phyloP scores from a whole-genome alignment of 805 yeast genomes.

The Clavispora carvajalis region DNA sequence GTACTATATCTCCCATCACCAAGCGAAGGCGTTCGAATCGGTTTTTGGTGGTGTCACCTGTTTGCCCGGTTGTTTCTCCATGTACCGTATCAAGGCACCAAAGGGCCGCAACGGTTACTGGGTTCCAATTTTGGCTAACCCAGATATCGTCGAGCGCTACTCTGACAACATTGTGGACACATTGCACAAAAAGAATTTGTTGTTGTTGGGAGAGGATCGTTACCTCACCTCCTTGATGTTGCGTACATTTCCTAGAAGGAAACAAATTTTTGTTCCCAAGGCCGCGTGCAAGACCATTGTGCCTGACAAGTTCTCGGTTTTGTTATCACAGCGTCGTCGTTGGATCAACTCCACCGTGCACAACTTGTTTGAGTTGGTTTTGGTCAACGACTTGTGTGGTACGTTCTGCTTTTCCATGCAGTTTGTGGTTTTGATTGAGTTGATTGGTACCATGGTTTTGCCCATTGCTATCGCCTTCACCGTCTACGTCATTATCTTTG shows the following conservation, averaged over 20 bases:
- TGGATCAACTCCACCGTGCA: constrained; percentile 97
- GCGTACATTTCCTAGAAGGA: constrained; percentile 83
- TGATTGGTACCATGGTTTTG: constrained; percentile 80
- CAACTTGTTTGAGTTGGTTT: constrained; percentile 79
- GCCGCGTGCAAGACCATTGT: constrained; percentile 91
- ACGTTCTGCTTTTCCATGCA: constrained; percentile 95
- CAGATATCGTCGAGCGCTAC: constrained; percentile 89
- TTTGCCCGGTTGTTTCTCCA: constrained; percentile 91
- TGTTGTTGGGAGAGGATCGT: constrained; percentile 87
- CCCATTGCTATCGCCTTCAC: constrained; percentile 88
- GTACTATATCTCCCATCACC: constrained; percentile 90
- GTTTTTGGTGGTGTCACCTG: constrained; percentile 93
- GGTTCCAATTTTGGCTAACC: constrained; percentile 91
- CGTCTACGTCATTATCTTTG: constrained; percentile 65
- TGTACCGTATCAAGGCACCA: constrained; percentile 88
- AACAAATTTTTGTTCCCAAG: constrained; percentile 79
- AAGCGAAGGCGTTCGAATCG: constrained; percentile 91
- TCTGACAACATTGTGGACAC: constrained; percentile 82
- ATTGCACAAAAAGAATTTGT: constrained; percentile 78
- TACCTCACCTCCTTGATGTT: constrained; percentile 81
- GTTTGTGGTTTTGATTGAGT: constrained; percentile 77
- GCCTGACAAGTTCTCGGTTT: constrained; percentile 74
- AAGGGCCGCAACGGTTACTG: constrained; percentile 66
- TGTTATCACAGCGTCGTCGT: constrained; percentile 89
- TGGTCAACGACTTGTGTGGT: constrained; percentile 86